phyloP scores from a whole-genome alignment of 2,329 filamentous ascomycete genomes.

The Emericellopsis atlantica region DNA sequence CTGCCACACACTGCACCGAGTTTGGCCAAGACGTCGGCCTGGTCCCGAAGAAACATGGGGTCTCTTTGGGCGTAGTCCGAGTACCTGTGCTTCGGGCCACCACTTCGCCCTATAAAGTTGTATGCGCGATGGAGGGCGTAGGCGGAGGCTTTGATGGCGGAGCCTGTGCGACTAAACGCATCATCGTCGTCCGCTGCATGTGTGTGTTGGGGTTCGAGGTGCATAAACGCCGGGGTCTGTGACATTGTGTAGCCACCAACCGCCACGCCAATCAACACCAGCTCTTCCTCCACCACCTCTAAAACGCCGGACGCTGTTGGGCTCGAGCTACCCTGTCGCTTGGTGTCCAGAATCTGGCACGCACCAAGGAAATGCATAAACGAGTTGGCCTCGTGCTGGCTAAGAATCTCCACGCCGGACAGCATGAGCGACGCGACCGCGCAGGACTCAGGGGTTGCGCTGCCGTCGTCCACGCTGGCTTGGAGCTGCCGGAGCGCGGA shows the following conservation, averaged over 20 bases:
- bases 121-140: too few species aligned
- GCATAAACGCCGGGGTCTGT: not conserved
- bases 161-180: not conserved
- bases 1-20: too few species aligned
- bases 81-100: too few species aligned
- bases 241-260: slow-evolving; percentile 1
- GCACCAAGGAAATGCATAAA: slow-evolving; percentile 2
- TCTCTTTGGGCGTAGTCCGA: too few species aligned
- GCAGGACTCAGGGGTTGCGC: not conserved
- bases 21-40: too few species aligned
- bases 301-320: not conserved
- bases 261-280: not conserved
- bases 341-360: not conserved
- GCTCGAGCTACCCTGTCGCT: too few species aligned
- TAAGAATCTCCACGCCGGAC: slow-evolving; percentile 1
- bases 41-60: too few species aligned
- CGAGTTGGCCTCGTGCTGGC: slow-evolving; percentile 2
- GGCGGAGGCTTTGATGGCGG: too few species aligned
- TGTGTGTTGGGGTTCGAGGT: not conserved
- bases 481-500: not conserved
- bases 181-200: too few species aligned
- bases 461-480: not conserved
- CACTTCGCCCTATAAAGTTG: too few species aligned
- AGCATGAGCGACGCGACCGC: slow-evolving; percentile 2
- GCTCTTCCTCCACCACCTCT: not conserved